Conservation (phyloP, 306 rosid species). For the Crotalaria pallida region DNA sequence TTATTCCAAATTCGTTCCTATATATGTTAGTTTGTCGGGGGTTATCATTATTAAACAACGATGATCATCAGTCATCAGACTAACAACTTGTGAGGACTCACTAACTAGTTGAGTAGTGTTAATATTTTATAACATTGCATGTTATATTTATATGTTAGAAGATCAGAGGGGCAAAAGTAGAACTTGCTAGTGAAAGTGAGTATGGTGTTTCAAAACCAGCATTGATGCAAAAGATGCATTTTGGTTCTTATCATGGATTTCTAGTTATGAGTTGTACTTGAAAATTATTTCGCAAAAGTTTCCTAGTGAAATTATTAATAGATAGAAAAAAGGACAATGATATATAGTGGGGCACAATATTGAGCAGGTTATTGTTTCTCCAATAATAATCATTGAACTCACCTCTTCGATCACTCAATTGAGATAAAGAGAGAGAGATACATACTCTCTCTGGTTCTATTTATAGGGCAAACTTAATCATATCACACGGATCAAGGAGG, state of each 20-base stretch:
- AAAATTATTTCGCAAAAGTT: not conserved
- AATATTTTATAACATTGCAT: slow-evolving; percentile 15
- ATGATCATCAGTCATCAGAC: slow-evolving; percentile 25
- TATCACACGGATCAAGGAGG: too few species aligned
- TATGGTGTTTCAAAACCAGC: slow-evolving; percentile 5
- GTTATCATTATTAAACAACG: slow-evolving; percentile 33
- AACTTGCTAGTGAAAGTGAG: slow-evolving; percentile 11
- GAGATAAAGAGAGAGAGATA: too few species aligned
- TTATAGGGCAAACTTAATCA: too few species aligned
- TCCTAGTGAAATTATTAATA: not conserved
- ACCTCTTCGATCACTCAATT: too few species aligned
- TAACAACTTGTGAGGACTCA: slow-evolving; percentile 22
- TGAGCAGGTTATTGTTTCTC: too few species aligned
- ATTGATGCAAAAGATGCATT: slow-evolving; percentile 14
- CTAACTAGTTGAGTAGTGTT: not conserved
- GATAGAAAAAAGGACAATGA: too few species aligned
- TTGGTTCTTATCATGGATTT: slow-evolving; percentile 31
- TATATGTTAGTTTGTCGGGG: slow-evolving; percentile 26
- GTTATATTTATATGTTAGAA: not conserved
- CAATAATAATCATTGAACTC: too few species aligned
- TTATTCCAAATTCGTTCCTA: slow-evolving; percentile 17
- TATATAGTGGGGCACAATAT: too few species aligned
- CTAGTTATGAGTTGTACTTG: slow-evolving; percentile 24
- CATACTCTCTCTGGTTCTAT: too few species aligned
- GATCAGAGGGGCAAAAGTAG: not conserved